Base-by-base conservation (phyloP, 169 alveolate genomes). In the Theileria parva region DNA sequence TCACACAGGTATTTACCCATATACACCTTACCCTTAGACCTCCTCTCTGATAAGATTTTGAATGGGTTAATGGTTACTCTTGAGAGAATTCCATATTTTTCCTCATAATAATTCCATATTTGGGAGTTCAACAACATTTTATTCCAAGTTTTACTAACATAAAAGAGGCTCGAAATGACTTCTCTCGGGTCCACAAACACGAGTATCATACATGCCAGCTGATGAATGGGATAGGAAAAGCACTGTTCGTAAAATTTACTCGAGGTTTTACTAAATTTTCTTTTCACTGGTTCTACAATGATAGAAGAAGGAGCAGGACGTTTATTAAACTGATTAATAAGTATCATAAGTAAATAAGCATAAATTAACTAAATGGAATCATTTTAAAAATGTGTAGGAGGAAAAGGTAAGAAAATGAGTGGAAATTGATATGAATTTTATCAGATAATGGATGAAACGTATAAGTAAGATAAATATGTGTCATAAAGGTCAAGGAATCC, bases 1-100 rank as follows among this genome's bases (percentile, higher is more conserved):
- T 30, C 44, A 37, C 64, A 25, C 60, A 37, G n/a, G 59, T 67
- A 67, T 67, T 32, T 28, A 37, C 75, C 75, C 3, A 67, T 37
- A 48, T 9, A 67, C 34, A 67, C 32, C 8, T 48, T 67, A 8
- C 75, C 75, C 19, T 67, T 67, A 27, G 75, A 67, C 66, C 75
- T 28, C 17, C 75, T 32, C 34, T 67, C 75, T 25, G 60, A 67
- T 28, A 67, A 37, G 34, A 67, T 37, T 48, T 37, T 37, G 51
- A 28, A 8, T 28, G 75, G 75, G 15, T 67, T 67, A 67, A 37
- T 28, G 34, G 75, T 37, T 37, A 67, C 8, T 37, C 75, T 67
- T 25, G 75, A 67, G n/a, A 67, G 59, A 12, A 67, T 67, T 13
- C 75, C 75, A 13, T 67, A 48, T 59, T 48, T 67, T 28, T 37